Evolutionary conservation across 495 filamentous ascomycete species (phyloP), one percentile per base, ranked within the genome.

Genomic region (Aspergillus cristatus): DNA sequence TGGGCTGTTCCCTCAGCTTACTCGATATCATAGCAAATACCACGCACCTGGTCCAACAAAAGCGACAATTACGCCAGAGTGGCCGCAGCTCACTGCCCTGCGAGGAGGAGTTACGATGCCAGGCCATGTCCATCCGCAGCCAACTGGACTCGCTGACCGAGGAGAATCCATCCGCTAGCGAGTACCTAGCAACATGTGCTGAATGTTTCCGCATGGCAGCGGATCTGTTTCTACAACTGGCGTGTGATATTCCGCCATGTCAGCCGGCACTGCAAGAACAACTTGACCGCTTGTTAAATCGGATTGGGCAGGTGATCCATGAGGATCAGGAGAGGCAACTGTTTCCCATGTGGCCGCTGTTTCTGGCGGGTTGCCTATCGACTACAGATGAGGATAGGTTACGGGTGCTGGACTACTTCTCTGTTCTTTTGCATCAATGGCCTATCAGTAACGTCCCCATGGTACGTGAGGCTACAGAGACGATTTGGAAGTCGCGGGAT

Each of bases 401-500:
- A 11, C 35, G 24, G 13, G 35, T 37, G 6, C 24, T 37, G 14
- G 17, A 25, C 12, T 37, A 37, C 17, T 37, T 37, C 14, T n/a
- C 35, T 2, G 26, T 28, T 16, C 35, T 37, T 15, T 28, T 24
- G 3, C 24, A 37, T 14, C 28, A 24, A 7, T 37, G 35, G 35
- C 35, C 35, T 1, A 26, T 37, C 4, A 37, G 35, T 14, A 37
- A 37, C 8, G 14, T 37, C 1, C n/a, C 25, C 3, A 14, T 37
- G 7, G 35, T 28, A 14, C 35, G 35, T 2, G 24, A 52, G 25
- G 47, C 37, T 2, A 52, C 40, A 12, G 45, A 48, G 29, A 47
- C 29, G 34, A 41, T 45, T 22, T 52, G 47, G 38, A 38, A 52
- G 41, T 48, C 39, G 5, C 41, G 38, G 32, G 39, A 34, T 18